Percentiles rank a stretch among this genome's conserved stretches.
Conservation (phyloP, 2,329 filamentous ascomycete genomes). For the Septoria petroselini region DNA sequence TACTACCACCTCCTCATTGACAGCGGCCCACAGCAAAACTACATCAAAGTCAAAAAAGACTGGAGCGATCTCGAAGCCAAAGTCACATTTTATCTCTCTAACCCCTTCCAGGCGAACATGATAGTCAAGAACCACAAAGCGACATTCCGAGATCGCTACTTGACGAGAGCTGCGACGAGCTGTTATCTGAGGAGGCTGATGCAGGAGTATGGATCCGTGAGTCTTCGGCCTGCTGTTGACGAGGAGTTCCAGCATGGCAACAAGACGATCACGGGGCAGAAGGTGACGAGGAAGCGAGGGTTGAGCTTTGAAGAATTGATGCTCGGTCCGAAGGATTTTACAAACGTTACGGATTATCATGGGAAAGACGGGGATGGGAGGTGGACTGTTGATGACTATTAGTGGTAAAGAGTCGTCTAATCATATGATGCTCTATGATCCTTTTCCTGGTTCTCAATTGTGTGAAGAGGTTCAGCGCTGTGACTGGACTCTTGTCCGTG, state of each 20-base stretch:
- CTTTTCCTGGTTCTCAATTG: no score
- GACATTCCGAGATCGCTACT: slow-evolving; percentile 32
- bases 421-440: no score
- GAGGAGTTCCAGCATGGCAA: neutral
- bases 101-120: slow-evolving; percentile 26
- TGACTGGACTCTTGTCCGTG: no score
- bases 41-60: slow-evolving; percentile 28
- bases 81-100: slow-evolving; percentile 27
- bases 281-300: neutral
- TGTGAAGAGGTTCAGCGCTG: no score
- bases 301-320: slow-evolving; percentile 9
- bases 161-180: slow-evolving; percentile 33
- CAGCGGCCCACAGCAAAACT: slow-evolving; percentile 32
- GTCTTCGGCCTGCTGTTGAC: slow-evolving; percentile 27
- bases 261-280: neutral
- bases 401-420: no score
- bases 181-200: slow-evolving; percentile 36
- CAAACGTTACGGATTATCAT: slow-evolving; percentile 4
- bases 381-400: neutral
- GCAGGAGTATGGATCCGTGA: slow-evolving; percentile 28
- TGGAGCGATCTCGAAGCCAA: slow-evolving; percentile 32
- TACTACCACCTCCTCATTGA: slow-evolving; percentile 30
- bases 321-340: slow-evolving; percentile 1
- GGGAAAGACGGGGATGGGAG: neutral
- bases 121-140: slow-evolving; percentile 31